A percentile compares a stretch with the other conserved stretches of the same genome.
Conservation (phyloP, 2,329 filamentous ascomycete species). For the Colletotrichum higginsianum region DNA sequence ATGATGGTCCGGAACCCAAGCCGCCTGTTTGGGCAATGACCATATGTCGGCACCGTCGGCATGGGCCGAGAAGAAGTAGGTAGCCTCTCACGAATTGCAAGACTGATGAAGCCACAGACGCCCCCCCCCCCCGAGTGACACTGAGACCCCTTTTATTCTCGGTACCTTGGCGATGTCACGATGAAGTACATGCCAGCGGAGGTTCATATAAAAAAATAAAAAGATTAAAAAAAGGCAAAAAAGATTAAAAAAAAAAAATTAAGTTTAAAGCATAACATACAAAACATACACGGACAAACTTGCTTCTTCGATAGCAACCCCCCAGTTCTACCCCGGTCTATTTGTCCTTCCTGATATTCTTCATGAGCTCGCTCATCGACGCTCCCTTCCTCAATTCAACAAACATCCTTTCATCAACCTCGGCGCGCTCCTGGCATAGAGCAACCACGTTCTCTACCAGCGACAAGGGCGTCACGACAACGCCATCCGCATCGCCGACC, state of each 20-base stretch:
- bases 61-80: background rate
- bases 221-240: background rate
- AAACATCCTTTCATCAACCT: slow-evolving; percentile 49
- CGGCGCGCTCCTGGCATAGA: slow-evolving; percentile 48
- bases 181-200: background rate
- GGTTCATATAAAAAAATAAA: background rate
- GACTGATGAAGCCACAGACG: too few relatives aligned
- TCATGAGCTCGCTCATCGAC: slow-evolving; percentile 30
- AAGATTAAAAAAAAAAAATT: background rate
- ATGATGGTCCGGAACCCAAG: slow-evolving; percentile 42
- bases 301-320: background rate
- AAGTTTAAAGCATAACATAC: background rate
- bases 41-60: background rate
- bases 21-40: slow-evolving; percentile 10
- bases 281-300: background rate
- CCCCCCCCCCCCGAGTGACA: too few relatives aligned
- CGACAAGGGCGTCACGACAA: slow-evolving; percentile 48
- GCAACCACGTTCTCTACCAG: slow-evolving; percentile 47
- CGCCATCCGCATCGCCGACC: slow-evolving; percentile 49
- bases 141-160: background rate
- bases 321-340: background rate
- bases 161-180: background rate
- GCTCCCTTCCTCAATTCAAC: slow-evolving; percentile 31
- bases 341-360: slow-evolving; percentile 21
- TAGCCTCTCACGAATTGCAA: background rate